A percentile compares a stretch with the other conserved stretches of the same genome.
These are phyloP conservation scores for Debaryomyces psychrophilus DNA, from an alignment of 1,139 yeast species.

Conservation along the genomic window DNA sequence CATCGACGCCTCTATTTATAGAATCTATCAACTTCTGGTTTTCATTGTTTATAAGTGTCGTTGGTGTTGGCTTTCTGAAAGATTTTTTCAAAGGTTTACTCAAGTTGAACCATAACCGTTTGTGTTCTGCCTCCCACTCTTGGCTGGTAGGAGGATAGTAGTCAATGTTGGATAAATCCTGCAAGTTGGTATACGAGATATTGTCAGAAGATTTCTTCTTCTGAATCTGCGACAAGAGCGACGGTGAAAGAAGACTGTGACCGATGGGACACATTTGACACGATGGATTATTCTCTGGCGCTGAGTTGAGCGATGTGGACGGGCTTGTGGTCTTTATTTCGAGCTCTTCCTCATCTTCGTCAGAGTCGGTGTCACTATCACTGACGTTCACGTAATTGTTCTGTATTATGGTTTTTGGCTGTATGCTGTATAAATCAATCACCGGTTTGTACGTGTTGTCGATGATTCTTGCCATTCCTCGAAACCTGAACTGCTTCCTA, in stretches of 20 bases:
- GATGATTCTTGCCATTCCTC: slow-evolving; percentile 62
- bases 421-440: slow-evolving; percentile 35
- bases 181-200: slow-evolving; percentile 34
- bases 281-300: neutral
- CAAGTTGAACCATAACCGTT: slow-evolving; percentile 63
- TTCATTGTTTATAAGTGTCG: slow-evolving; percentile 58
- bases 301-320: neutral
- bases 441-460: slow-evolving; percentile 38
- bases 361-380: slow-evolving; percentile 12
- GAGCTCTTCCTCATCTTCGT: slow-evolving; percentile 17
- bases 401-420: slow-evolving; percentile 22
- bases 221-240: slow-evolving; percentile 7
- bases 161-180: slow-evolving; percentile 26
- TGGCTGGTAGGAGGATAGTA: slow-evolving; percentile 54
- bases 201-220: slow-evolving; percentile 20
- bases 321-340: slow-evolving; percentile 4
- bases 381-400: slow-evolving; percentile 15
- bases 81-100: slow-evolving; percentile 62
- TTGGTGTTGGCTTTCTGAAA: slow-evolving; percentile 75
- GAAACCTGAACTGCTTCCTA: slow-evolving; percentile 70
- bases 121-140: slow-evolving; percentile 69
- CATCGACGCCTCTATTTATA: slow-evolving; percentile 82
- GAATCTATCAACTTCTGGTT: slow-evolving; percentile 64
- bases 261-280: slow-evolving; percentile 10
- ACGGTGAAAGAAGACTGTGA: slow-evolving; percentile 11